Evolutionary conservation across 345 rosid genomes (phyloP).

Genomic region (Pelargonium nanum): DNA sequence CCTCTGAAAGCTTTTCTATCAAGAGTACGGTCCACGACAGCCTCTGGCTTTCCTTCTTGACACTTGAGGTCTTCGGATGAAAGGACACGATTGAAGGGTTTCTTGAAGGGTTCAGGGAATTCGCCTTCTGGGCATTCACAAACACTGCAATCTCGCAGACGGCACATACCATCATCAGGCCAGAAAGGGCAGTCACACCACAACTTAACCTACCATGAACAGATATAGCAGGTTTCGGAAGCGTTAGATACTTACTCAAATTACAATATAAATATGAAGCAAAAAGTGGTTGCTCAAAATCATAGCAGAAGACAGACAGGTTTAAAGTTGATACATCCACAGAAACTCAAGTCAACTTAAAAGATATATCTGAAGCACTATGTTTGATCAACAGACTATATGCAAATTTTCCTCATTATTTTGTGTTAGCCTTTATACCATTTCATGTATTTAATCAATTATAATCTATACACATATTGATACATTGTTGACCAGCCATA

Average conservation of each 20-base stretch:
- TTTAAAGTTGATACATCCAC: neutral
- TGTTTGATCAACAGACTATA: neutral
- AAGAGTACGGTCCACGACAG: conserved; percentile 77
- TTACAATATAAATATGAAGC: neutral
- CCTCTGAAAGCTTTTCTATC: conserved; percentile 70
- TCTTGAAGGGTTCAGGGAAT: conserved; percentile 71
- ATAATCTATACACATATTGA: neutral
- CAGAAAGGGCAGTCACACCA: conserved; percentile 98
- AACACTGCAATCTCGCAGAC: conserved; percentile 85
- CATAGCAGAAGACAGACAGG: neutral
- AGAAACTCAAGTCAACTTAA: neutral
- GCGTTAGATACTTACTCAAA: neutral
- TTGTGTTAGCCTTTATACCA: neutral
- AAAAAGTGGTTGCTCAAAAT: neutral
- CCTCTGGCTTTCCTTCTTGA: conserved; percentile 92
- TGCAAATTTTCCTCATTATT: neutral
- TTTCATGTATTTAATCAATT: too few species aligned
- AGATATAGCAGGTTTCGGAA: conserved; percentile 5
- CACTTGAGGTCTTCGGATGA: conserved; percentile 55
- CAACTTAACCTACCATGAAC: conserved; percentile 54
- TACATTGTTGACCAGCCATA: too few species aligned
- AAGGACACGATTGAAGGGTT: conserved; percentile 36
- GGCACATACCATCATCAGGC: conserved; percentile 98
- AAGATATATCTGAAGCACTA: neutral
- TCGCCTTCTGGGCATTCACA: conserved; percentile 94